Conservation (phyloP, 768 basidiomycete genomes). For the Suillus placidus region DNA sequence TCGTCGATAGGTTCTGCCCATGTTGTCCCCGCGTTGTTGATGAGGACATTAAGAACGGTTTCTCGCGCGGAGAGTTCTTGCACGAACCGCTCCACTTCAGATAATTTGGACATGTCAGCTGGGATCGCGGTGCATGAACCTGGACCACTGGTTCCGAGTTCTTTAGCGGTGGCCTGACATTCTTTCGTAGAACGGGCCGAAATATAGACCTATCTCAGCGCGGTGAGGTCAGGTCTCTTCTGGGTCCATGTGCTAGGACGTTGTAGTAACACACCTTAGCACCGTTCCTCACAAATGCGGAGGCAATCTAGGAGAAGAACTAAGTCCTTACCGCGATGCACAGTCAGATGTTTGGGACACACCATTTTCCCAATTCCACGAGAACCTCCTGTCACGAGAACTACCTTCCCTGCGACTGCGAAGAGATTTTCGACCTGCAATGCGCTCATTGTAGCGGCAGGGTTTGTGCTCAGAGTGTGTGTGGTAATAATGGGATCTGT, state of each 20-base stretch:
- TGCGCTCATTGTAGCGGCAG: conserved; percentile 36
- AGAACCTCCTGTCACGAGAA: conserved; percentile 68
- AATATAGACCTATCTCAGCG: conserved; percentile 55
- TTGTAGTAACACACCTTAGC: conserved; percentile 44
- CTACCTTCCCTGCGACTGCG: conserved; percentile 53
- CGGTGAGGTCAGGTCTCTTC: conserved; percentile 18
- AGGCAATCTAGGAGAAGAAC: conserved; percentile 50
- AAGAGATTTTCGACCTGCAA: conserved; percentile 45
- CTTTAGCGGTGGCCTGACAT: conserved; percentile 52
- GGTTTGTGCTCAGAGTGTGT: not conserved
- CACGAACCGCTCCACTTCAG: conserved; percentile 56
- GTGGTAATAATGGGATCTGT: not conserved
- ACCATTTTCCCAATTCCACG: conserved; percentile 71
- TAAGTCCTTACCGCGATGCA: conserved; percentile 14
- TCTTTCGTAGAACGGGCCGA: conserved; percentile 57
- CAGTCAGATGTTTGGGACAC: conserved; percentile 15
- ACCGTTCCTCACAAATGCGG: conserved; percentile 64
- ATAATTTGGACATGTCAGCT: conserved; percentile 54
- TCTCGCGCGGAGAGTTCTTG: conserved; percentile 54
- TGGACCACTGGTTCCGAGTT: conserved; percentile 55
- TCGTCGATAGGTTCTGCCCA: conserved; percentile 53
- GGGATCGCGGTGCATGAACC: conserved; percentile 57
- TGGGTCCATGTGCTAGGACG: conserved; percentile 4
- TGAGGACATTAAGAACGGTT: conserved; percentile 54
- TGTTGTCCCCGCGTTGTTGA: conserved; percentile 68